Base-by-base conservation (phyloP, 2,329 filamentous ascomycete genomes). In the Phoma sp. region DNA sequence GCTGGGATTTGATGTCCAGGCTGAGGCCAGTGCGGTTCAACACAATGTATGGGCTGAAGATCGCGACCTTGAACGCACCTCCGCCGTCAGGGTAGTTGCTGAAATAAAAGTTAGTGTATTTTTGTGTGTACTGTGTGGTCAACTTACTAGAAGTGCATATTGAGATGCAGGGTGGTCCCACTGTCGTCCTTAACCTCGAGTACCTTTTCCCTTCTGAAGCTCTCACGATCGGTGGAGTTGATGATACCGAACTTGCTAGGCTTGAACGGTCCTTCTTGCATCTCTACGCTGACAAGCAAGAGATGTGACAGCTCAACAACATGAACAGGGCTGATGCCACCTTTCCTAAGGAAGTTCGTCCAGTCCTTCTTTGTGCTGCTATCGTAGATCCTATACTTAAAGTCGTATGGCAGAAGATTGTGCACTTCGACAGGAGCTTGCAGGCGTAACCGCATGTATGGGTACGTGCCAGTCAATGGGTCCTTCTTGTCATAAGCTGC, bases 361-460 rank as follows among this genome's bases (percentile, higher is more conserved):
- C 95, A 99, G 73, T 99, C 95, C 73, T 96, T 96, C 81, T 93
- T 96, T 0, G 93, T 97, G 74, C 96, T 96, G 79, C 96, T 97
- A 79, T 99, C 95, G 70, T 98, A 99, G 49, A 99, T 98, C 49
- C 93, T 87, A 74, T 99, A 99, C 76, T 99, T 98, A 85, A 99
- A 99, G 76, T 99, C 95, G 71, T 95, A 98, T 0, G 95, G 95
- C 30, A 99, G 78, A 36, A 99, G 79, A 62, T 99, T 99, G 74
- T 99, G 93, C 4, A 99, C 83, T 42, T 96, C 93, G 12, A 99
- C 86, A 0, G 96, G 95, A 0, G 95, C 93, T 20, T 92, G 96
- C 2, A 99, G 84, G 62, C 93, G 91, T 61, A 99, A 83, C 54
- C 87, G 88, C 95, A 99, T 98, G 74, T 95, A 95, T 0, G 95